These are phyloP conservation scores for Juncus inflexus DNA, from an alignment of 176 grass and related monocot genomes.

Conservation along the genomic window DNA sequence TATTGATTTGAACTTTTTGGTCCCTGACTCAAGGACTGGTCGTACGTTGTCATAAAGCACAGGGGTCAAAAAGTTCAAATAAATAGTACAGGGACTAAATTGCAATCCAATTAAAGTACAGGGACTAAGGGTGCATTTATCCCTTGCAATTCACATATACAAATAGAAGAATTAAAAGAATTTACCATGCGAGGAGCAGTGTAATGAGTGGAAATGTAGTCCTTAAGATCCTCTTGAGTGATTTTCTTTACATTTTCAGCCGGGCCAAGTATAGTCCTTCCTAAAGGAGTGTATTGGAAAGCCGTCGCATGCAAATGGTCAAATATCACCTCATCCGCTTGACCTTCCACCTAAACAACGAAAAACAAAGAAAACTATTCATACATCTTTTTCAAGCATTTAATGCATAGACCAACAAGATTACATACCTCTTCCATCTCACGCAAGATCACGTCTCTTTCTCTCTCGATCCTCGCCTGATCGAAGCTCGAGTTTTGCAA, in stretches of 20 bases:
- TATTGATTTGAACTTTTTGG: no score
- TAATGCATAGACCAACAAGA: background rate
- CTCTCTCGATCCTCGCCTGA: slow-evolving; percentile 44
- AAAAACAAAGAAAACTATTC: slow-evolving; percentile 1
- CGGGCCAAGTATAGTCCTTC: slow-evolving; percentile 81
- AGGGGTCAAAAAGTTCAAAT: no score
- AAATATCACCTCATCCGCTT: slow-evolving; percentile 92
- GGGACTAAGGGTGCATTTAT: no score
- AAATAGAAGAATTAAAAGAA: slow-evolving; percentile 8
- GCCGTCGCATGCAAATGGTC: slow-evolving; percentile 98
- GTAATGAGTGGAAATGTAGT: slow-evolving; percentile 89
- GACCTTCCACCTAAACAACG: slow-evolving; percentile 64
- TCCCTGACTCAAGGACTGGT: no score
- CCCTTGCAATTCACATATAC: background rate
- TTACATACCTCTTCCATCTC: slow-evolving; percentile 92
- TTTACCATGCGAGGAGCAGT: slow-evolving; percentile 91
- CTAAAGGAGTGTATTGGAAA: slow-evolving; percentile 93
- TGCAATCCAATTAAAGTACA: no score
- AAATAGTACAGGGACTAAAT: no score
- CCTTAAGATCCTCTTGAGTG: slow-evolving; percentile 62
- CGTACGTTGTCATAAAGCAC: no score
- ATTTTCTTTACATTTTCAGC: slow-evolving; percentile 76
- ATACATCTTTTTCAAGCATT: background rate
- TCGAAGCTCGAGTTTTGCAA: slow-evolving; percentile 85
- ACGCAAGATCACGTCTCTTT: slow-evolving; percentile 82